phyloP scores from a whole-genome alignment of 1,284 basidiomycete species.

The Agaricales sp. region DNA sequence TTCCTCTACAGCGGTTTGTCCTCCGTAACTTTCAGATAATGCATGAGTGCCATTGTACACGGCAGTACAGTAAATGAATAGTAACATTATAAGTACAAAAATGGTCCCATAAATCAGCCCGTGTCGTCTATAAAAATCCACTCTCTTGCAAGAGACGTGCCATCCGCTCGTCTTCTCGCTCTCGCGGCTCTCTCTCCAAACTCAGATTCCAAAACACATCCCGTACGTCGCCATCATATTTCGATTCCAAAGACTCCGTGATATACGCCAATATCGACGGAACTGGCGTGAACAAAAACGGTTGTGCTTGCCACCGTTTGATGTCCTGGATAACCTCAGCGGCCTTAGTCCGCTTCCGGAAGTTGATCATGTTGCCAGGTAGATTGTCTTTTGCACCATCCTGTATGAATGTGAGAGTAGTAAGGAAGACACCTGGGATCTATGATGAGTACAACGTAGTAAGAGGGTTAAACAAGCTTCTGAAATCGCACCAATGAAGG shows the following conservation, averaged over 20 bases:
- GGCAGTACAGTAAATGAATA: not conserved
- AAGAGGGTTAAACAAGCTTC: constrained; percentile 1
- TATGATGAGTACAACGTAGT: constrained; percentile 5
- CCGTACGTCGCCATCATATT: constrained; percentile 21
- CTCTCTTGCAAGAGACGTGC: constrained; percentile 81
- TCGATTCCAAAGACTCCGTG: constrained; percentile 62
- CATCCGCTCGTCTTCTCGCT: constrained; percentile 92
- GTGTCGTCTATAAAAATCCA: constrained; percentile 55
- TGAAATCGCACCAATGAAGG: constrained; percentile 73
- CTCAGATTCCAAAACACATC: constrained; percentile 72
- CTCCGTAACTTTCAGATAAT: too few species aligned
- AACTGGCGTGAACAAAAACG: constrained; percentile 78
- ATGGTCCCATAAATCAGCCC: not conserved
- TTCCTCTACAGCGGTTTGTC: too few species aligned
- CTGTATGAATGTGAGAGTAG: constrained; percentile 94
- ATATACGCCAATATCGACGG: constrained; percentile 67
- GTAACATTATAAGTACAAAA: not conserved
- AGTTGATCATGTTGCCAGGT: constrained; percentile 82
- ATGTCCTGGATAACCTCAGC: constrained; percentile 96
- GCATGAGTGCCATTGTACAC: not conserved
- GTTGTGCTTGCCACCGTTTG: constrained; percentile 87
- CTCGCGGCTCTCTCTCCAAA: constrained; percentile 82
- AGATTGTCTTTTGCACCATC: constrained; percentile 93
- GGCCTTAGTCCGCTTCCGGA: constrained; percentile 88
- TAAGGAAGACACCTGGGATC: constrained; percentile 91